Conservation (phyloP, 768 basidiomycete genomes). For the Auriscalpium orientale region DNA sequence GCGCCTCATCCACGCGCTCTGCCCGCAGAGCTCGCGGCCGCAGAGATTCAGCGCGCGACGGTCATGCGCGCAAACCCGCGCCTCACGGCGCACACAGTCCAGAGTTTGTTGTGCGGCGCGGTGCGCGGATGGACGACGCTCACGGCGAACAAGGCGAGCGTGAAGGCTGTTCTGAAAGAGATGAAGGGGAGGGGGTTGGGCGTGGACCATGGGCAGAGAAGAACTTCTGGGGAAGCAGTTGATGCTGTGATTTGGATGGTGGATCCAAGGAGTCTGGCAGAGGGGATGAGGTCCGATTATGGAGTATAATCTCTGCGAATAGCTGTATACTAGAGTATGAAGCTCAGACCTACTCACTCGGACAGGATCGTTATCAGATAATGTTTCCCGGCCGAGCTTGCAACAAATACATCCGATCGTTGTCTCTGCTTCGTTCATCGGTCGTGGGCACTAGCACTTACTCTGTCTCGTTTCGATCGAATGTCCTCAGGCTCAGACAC, state of each 20-base stretch:
- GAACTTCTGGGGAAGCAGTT: conserved; percentile 12
- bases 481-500: neutral
- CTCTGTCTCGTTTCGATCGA: neutral
- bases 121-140: conserved; percentile 74
- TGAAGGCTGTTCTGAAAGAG: conserved; percentile 66
- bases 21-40: conserved; percentile 7
- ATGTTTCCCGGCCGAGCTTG: too few relatives aligned
- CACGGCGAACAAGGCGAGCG: conserved; percentile 76
- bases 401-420: neutral
- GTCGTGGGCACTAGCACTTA: neutral
- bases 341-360: too few relatives aligned
- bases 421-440: neutral
- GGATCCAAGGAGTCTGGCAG: conserved; percentile 74
- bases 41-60: conserved; percentile 44
- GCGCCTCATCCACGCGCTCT: conserved; percentile 10
- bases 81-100: conserved; percentile 71
- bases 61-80: conserved; percentile 49
- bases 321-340: too few relatives aligned
- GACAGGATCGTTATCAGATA: too few relatives aligned
- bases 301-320: too few relatives aligned
- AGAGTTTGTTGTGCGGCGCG: conserved; percentile 65
- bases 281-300: conserved; percentile 38
- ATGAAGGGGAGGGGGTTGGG: conserved; percentile 36
- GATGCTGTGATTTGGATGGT: conserved; percentile 61
- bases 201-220: conserved; percentile 2